A percentile compares a stretch with the other conserved stretches of the same genome.
Conservation (phyloP, 2,329 filamentous ascomycete species). For the Bipolaris bicolor region DNA sequence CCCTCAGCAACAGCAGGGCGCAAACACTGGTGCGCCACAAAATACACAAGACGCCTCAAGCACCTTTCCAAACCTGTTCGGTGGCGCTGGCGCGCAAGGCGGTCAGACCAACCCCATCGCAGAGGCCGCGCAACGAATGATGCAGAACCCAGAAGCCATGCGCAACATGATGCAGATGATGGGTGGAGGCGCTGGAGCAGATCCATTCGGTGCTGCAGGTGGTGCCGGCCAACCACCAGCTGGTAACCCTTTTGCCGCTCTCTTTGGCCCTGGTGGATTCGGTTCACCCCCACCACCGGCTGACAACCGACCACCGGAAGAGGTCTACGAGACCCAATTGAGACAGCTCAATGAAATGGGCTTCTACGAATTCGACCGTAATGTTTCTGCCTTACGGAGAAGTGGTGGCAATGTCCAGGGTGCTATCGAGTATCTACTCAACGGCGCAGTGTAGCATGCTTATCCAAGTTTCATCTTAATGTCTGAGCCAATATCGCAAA, state of each 20-base stretch:
- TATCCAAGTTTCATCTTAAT: constrained; percentile 4
- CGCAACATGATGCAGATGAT: constrained; percentile 60
- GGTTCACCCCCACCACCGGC: constrained; percentile 57
- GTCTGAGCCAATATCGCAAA: background rate
- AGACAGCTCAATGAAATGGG: constrained; percentile 98
- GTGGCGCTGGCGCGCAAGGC: constrained; percentile 38
- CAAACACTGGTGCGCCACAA: constrained; percentile 29
- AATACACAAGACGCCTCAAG: constrained; percentile 34
- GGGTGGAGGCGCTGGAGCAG: constrained; percentile 51
- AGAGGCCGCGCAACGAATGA: constrained; percentile 54
- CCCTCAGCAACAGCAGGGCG: constrained; percentile 30
- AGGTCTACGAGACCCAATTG: constrained; percentile 87
- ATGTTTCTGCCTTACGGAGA: constrained; percentile 84
- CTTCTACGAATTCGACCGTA: constrained; percentile 95
- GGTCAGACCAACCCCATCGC: constrained; percentile 57
- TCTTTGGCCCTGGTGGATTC: constrained; percentile 54
- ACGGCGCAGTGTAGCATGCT: constrained; percentile 34
- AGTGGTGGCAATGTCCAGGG: constrained; percentile 94
- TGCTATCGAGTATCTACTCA: constrained; percentile 74
- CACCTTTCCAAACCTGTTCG: constrained; percentile 61
- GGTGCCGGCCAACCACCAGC: constrained; percentile 32
- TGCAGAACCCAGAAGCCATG: constrained; percentile 66
- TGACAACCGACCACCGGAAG: constrained; percentile 90
- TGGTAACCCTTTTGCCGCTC: constrained; percentile 51
- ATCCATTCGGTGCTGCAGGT: constrained; percentile 47